These are phyloP conservation scores for Trametes punicea DNA, from an alignment of 768 basidiomycete species.

Conservation along the genomic window DNA sequence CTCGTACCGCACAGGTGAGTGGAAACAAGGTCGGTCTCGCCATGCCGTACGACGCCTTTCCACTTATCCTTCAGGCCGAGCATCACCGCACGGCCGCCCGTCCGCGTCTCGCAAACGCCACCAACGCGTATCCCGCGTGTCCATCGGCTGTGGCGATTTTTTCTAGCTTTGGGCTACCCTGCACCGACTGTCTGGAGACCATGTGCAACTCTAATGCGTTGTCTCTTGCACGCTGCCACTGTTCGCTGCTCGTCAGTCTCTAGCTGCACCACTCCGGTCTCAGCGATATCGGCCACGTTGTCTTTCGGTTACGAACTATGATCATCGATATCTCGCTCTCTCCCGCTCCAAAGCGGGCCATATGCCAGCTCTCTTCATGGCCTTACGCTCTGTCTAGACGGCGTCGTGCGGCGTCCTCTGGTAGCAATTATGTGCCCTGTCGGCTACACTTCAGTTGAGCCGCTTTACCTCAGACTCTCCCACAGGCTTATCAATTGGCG, in stretches of 20 bases:
- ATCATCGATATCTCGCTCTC: conserved; percentile 8
- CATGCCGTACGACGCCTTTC: conserved; percentile 9
- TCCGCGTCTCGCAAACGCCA: conserved; percentile 8
- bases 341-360: not conserved
- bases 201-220: conserved; percentile 12
- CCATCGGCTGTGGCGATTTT: not conserved
- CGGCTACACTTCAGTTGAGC: not conserved
- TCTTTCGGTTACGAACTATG: not conserved
- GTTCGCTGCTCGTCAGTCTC: conserved; percentile 17
- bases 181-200: conserved; percentile 10
- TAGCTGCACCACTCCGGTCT: not conserved
- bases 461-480: not conserved
- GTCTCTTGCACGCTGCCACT: conserved; percentile 4
- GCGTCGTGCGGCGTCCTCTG: not conserved
- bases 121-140: conserved; percentile 12
- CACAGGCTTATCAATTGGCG: not conserved
- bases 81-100: conserved; percentile 8
- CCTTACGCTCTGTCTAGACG: not conserved
- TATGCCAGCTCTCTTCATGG: not conserved
- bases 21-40: conserved; percentile 5
- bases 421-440: not conserved
- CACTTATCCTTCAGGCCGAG: not conserved
- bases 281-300: conserved; percentile 11
- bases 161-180: not conserved
- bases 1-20: conserved; percentile 9